A percentile compares a stretch with the other conserved stretches of the same genome.
Evolutionary conservation across 192 early-diverging fungal genomes (phyloP).

Genomic region (Umbelopsis sp.): DNA sequence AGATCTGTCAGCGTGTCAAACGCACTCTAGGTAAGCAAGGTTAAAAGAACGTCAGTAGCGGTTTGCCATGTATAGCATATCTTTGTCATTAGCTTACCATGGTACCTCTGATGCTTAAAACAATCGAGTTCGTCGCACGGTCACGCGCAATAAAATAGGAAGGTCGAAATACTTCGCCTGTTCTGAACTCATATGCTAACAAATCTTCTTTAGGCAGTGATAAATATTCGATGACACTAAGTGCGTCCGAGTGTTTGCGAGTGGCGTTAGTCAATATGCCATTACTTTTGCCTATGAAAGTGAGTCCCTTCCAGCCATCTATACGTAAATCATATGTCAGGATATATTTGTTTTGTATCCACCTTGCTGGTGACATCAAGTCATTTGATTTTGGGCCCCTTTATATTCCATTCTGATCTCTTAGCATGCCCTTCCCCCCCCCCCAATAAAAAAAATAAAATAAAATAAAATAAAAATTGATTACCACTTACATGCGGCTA

Average conservation of each 20-base stretch:
- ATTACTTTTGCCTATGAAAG: slow-evolving; percentile 76
- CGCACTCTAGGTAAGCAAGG: slow-evolving; percentile 46
- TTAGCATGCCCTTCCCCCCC: background rate
- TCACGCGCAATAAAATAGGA: slow-evolving; percentile 76
- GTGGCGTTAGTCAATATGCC: slow-evolving; percentile 67
- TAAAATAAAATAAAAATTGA: too few relatives aligned
- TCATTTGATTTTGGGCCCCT: background rate
- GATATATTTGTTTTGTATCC: background rate
- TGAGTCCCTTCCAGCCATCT: slow-evolving; percentile 71
- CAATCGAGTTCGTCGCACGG: slow-evolving; percentile 61
- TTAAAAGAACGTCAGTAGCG: background rate
- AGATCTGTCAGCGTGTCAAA: slow-evolving; percentile 79
- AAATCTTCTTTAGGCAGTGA: slow-evolving; percentile 65
- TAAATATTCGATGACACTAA: slow-evolving; percentile 65
- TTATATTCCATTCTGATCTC: background rate
- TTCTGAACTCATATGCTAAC: slow-evolving; percentile 69
- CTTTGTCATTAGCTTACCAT: slow-evolving; percentile 46
- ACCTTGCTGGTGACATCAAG: background rate
- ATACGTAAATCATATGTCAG: background rate
- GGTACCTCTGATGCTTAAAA: slow-evolving; percentile 70
- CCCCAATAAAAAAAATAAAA: too few relatives aligned
- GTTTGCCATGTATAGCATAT: slow-evolving; percentile 2
- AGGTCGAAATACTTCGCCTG: slow-evolving; percentile 67
- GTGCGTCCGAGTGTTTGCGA: slow-evolving; percentile 67
- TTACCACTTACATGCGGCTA: slow-evolving; percentile 44